Evolutionary conservation across 2,329 filamentous ascomycete genomes (phyloP), one percentile per base, ranked within the genome.

Genomic region (Fusarium coffeatum): DNA sequence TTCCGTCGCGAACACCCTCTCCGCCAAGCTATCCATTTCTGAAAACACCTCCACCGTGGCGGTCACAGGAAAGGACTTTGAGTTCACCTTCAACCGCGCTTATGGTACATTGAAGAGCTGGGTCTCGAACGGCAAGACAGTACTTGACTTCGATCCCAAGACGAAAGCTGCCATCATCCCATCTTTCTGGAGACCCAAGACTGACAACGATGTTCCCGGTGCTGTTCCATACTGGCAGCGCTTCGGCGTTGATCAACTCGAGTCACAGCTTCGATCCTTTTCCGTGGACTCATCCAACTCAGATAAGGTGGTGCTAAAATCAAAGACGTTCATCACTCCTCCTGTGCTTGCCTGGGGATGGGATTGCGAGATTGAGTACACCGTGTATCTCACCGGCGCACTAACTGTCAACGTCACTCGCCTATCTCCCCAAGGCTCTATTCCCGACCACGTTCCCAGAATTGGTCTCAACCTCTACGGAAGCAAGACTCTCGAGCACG

Each of bases 161-260:
- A 79, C 78, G 5, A 71, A 76, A 10, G 76, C 78, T 6, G 83
- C 81, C 23, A 76, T 84, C 18, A 72, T 77, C 11, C 82, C 86
- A 2, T 80, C 82, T 8, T 87, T 92, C 78, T 91, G 88, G 84
- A 87, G 89, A 7, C 87, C 89, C 0, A 84, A 85, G 16, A 92
- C 89, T 0, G 88, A 92, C 76, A 92, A 92, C 71, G 90, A 92
- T 72, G 79, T 81, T 0, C 83, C 86, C 0, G 74, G 78, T 18
- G 85, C 87, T 13, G 82, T 86, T 6, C 83, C 83, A 8, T 87
- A 90, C 69, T 92, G 89, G 89, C 79, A 83, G 46, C 80, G 83
- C 20, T 84, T 84, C 53, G 84, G 85, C 0, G 79, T 88, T 10
- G 78, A 87, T 59, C 73, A 72, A 3, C 75, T 87, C 28, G 82